Conservation (phyloP, 495 filamentous ascomycete species). For the Penicillium cataractarum region DNA sequence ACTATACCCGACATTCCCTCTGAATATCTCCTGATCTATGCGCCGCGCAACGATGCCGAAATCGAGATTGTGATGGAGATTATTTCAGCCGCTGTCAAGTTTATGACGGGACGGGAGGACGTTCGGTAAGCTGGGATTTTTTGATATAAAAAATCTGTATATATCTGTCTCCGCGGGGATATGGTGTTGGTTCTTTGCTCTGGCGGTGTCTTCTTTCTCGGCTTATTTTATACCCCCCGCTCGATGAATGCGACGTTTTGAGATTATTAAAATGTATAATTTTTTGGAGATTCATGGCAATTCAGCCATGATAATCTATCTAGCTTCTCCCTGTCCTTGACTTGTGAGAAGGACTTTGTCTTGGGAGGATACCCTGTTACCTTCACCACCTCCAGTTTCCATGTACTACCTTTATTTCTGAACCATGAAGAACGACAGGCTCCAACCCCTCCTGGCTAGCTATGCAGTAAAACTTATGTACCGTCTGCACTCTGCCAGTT, state of each 20-base stretch:
- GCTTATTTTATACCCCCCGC: conserved; percentile 12
- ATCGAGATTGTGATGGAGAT: conserved; percentile 70
- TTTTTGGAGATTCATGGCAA: neutral
- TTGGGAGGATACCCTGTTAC: too few relatives aligned
- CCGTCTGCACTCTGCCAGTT: neutral
- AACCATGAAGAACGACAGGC: neutral
- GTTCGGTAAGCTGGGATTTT: conserved; percentile 19
- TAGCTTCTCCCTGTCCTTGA: neutral
- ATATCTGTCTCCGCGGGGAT: neutral
- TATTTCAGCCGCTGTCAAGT: conserved; percentile 61
- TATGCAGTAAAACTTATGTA: neutral
- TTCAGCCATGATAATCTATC: neutral
- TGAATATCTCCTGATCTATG: conserved; percentile 83
- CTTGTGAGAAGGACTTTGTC: neutral
- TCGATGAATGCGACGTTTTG: conserved; percentile 2
- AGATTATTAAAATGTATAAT: neutral
- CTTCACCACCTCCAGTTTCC: too few relatives aligned
- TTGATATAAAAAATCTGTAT: neutral
- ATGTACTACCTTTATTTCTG: too few relatives aligned
- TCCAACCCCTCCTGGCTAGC: neutral
- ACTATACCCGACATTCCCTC: conserved; percentile 43
- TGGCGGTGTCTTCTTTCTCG: conserved; percentile 7
- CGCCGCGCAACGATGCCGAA: conserved; percentile 71
- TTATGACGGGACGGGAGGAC: conserved; percentile 39
- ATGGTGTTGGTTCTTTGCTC: neutral